Conservation (phyloP, 257 asterid species). For the Capsicum chinense region DNA sequence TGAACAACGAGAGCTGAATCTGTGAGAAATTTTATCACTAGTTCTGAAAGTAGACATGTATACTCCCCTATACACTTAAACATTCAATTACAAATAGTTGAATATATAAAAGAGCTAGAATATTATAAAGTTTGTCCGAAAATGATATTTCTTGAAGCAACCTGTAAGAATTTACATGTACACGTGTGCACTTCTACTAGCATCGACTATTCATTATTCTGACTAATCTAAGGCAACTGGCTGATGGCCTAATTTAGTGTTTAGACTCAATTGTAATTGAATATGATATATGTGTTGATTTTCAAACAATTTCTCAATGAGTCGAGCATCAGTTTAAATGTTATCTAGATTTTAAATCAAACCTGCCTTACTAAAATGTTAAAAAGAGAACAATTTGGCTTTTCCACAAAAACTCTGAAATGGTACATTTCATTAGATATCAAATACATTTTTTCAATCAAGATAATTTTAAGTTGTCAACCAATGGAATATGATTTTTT, state of each 20-base stretch:
- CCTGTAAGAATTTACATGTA: background rate
- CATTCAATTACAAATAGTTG: background rate
- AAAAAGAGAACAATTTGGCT: background rate
- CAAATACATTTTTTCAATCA: background rate
- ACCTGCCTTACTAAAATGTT: background rate
- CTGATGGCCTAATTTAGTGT: background rate
- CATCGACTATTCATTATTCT: background rate
- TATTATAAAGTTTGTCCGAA: background rate
- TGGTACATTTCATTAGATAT: background rate
- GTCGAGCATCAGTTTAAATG: no score
- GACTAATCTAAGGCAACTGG: background rate
- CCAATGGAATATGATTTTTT: no score
- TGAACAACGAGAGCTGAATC: background rate
- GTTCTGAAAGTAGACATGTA: background rate
- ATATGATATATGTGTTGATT: background rate
- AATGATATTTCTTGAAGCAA: background rate
- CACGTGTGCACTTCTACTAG: constrained; percentile 9
- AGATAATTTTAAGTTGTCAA: background rate
- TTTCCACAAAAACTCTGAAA: background rate
- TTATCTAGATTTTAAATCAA: background rate
- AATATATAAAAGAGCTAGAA: constrained; percentile 1
- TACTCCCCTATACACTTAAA: constrained; percentile 9
- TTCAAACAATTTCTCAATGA: no score
- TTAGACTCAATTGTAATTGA: background rate
- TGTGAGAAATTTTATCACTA: constrained; percentile 9